Base-by-base conservation (phyloP, 768 basidiomycete genomes). In the Rickenella mellea region DNA sequence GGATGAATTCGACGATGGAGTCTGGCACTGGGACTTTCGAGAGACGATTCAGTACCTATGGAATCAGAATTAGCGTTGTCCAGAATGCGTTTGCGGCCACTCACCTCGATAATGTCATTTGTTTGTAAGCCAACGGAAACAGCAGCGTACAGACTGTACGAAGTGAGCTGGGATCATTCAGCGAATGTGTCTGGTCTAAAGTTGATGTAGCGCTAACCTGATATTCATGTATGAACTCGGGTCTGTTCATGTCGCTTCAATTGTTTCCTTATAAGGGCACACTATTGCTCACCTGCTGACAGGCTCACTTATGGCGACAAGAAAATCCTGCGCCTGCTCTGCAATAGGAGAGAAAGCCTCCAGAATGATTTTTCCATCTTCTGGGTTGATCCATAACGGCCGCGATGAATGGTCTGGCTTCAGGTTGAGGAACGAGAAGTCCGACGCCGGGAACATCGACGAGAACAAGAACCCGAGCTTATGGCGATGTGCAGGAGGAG, bases 291-390 rank as follows among this genome's bases (percentile, higher is more conserved):
- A 94, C 92, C 92, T 83, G 73, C 92, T 97, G 55, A 98, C 92
- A 52, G 96, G 96, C 64, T 99, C 96, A 54, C 90, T 89, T 39
- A 99, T 98, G 28, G 96, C 94, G 32, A 94, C 89, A 33, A 99
- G 73, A 55, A 99, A 98, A 58, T 99, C 96, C 62, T 98, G 96
- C 3, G 96, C 96, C 63, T 94, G 91, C 55, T 93, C 91, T 17
- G 94, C 93, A 48, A 98, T 92, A 4, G 96, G 91, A 19, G 90
- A 92, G 61, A 99, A 99, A 0, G 90, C 91, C 62, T 99, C 96
- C 26, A 99, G 78, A 47, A 98, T 98, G 54, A 98, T 97, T 51
- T 85, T 80, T 0, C 83, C 83, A 56, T 90, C 84, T 50, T 88
- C 83, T 5, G 91, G 90, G 51, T 83, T 88, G 48, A 99, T 97